A percentile compares a stretch with the other conserved stretches of the same genome.
These are phyloP conservation scores for Thalassiosira delicatula DNA, from an alignment of 352 stramenopile genomes.

Conservation along the genomic window DNA sequence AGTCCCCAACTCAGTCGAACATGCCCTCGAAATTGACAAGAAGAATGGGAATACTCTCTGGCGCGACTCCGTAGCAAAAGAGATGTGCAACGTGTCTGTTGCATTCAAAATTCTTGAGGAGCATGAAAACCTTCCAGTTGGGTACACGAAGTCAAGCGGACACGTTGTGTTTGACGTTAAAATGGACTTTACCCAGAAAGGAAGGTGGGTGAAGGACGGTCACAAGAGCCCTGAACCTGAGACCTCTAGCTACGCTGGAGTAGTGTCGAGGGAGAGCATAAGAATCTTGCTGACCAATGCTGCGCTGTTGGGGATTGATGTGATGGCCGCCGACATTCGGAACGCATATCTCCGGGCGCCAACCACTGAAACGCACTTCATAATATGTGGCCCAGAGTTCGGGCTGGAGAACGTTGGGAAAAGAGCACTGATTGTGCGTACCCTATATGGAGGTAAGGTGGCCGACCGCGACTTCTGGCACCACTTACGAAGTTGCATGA, in stretches of 20 bases:
- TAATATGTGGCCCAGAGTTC: slow-evolving; percentile 63
- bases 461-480: slow-evolving; percentile 30
- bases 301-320: slow-evolving; percentile 37
- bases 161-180: no score
- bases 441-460: slow-evolving; percentile 65
- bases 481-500: slow-evolving; percentile 26
- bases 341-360: slow-evolving; percentile 51
- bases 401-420: slow-evolving; percentile 40
- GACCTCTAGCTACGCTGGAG: slow-evolving; percentile 48
- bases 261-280: slow-evolving; percentile 49
- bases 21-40: slow-evolving; percentile 55
- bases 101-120: slow-evolving; percentile 63
- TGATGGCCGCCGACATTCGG: slow-evolving; percentile 49
- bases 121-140: not conserved
- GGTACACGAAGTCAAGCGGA: not conserved
- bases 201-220: slow-evolving; percentile 23
- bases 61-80: slow-evolving; percentile 52
- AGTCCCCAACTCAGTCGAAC: slow-evolving; percentile 45
- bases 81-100: slow-evolving; percentile 65
- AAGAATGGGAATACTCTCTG: slow-evolving; percentile 64
- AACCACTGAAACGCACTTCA: slow-evolving; percentile 15
- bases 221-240: slow-evolving; percentile 15
- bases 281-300: slow-evolving; percentile 35
- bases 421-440: slow-evolving; percentile 47
- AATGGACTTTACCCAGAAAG: slow-evolving; percentile 40